These are phyloP conservation scores for Aspergillus sclerotiicarbonarius DNA, from an alignment of 495 filamentous ascomycete species.

Conservation along the genomic window DNA sequence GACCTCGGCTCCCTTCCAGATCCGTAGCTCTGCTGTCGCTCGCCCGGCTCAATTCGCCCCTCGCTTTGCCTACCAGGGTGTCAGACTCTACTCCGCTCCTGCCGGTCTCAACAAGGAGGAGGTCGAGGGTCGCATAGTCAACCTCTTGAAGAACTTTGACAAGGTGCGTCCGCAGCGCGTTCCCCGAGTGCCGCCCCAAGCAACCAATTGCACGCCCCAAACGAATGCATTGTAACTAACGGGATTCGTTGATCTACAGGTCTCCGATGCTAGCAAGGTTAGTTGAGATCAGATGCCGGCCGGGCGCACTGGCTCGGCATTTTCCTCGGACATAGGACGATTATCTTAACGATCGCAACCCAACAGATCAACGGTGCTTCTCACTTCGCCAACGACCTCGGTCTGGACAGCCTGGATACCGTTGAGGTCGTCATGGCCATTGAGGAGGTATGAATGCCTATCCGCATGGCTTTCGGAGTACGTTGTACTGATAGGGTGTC, in stretches of 20 bases:
- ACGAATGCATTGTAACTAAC: constrained; percentile 15
- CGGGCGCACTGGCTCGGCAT: background rate
- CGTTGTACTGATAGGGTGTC: constrained; percentile 7
- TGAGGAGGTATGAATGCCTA: constrained; percentile 75
- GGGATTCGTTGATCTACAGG: constrained; percentile 42
- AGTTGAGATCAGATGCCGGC: constrained; percentile 24
- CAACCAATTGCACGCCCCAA: background rate
- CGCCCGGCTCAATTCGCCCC: constrained; percentile 47
- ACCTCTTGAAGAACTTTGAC: constrained; percentile 90
- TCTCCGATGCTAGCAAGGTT: constrained; percentile 75
- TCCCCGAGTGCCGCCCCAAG: background rate
- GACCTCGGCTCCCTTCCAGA: constrained; percentile 53
- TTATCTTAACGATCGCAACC: constrained; percentile 7
- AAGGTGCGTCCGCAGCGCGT: constrained; percentile 64
- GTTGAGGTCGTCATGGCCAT: constrained; percentile 99
- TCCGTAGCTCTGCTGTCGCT: constrained; percentile 55
- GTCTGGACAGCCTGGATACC: constrained; percentile 93
- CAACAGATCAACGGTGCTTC: constrained; percentile 71
- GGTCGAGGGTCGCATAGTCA: constrained; percentile 89
- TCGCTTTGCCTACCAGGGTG: constrained; percentile 53
- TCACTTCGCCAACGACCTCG: constrained; percentile 95
- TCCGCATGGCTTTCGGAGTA: constrained; percentile 17
- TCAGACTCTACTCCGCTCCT: constrained; percentile 83
- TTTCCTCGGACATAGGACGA: constrained; percentile 4
- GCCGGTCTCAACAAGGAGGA: constrained; percentile 75